Evolutionary conservation across 192 early-diverging fungal species (phyloP), one percentile per base, ranked within the genome.

Genomic region (Linnemannia schmuckeri): DNA sequence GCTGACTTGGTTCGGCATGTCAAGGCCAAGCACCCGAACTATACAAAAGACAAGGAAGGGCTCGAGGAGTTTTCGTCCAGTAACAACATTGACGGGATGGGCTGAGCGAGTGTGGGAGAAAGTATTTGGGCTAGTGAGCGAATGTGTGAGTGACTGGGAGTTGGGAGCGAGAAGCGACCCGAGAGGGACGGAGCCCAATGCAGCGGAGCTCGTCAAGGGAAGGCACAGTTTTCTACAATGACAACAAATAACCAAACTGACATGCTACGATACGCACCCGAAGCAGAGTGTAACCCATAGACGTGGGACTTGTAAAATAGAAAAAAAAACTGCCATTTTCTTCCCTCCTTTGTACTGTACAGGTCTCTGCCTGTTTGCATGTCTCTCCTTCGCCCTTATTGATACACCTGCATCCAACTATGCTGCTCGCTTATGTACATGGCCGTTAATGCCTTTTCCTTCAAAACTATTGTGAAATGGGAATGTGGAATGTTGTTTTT

Each of bases 1-100:
- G 77, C 79, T 54, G 82, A 84, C 27, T 33, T 84, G 57, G 38
- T 78, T 9, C 77, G 82, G 0, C 82, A 84, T 54, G 22, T 79
- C 30, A 37, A 44, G 6, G 63, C 77, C 7, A 78, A 77, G 47
- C 82, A 84, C 68, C 61, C 63, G 38, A 38, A 20, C 37, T 41
- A 77, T 1, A 22, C 55, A n/a, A 35, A n/a, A 30, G 75, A 57
- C 27, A 61, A 30, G 47, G 52, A 7, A 18, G 8, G 10, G 20
- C 33, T 8, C 22, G 33, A 13, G 22, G 74, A 24, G 13, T 15
- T 22, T 33, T 35, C 9, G 35, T 8, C 46, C 12, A 66, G 30
- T 30, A 66, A 33, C 61, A 66, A 33, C 61, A 66, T 1, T 10
- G 12, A 66, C 30, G 61, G 33, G 27, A 33, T 6, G 61, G 61